Conservation (phyloP, 2,329 filamentous ascomycete species). For the Cladosporium colombiae region DNA sequence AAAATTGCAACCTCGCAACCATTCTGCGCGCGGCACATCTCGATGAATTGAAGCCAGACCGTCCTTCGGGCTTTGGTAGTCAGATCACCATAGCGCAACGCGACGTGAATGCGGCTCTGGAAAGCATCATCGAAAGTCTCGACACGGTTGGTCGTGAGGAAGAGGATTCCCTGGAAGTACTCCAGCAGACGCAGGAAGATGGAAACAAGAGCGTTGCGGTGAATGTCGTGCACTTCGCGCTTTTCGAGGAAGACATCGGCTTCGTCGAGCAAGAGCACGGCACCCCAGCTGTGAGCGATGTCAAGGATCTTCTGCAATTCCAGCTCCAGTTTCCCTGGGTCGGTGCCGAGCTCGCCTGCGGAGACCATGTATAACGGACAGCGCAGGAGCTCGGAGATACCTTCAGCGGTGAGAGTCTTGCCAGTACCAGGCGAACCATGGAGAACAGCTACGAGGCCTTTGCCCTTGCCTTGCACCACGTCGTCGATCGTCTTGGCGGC, state of each 20-base stretch:
- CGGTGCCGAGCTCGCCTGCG: constrained; percentile 78
- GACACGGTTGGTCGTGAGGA: constrained; percentile 86
- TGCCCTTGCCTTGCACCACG: constrained; percentile 73
- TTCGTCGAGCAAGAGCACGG: constrained; percentile 81
- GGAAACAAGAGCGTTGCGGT: constrained; percentile 81
- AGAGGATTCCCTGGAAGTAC: constrained; percentile 89
- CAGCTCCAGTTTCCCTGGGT: constrained; percentile 69
- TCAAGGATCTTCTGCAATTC: constrained; percentile 83
- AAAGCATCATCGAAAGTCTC: constrained; percentile 90
- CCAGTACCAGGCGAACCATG: constrained; percentile 86
- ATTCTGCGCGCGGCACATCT: constrained; percentile 67
- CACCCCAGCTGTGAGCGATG: constrained; percentile 83
- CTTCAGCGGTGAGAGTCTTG: constrained; percentile 85
- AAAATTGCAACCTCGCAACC: constrained; percentile 63
- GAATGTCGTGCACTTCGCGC: constrained; percentile 78
- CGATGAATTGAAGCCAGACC: constrained; percentile 83
- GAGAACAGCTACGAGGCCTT: constrained; percentile 78
- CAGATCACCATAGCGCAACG: constrained; percentile 76
- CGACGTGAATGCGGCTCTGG: constrained; percentile 83
- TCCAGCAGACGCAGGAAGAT: constrained; percentile 85
- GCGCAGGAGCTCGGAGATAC: constrained; percentile 78
- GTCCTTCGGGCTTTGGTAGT: constrained; percentile 70
- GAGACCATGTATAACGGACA: constrained; percentile 82
- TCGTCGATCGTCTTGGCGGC: constrained; percentile 79
- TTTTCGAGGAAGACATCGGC: constrained; percentile 83